Base-by-base conservation (phyloP, 2,329 filamentous ascomycete genomes). In the Aspergillus piperis region DNA sequence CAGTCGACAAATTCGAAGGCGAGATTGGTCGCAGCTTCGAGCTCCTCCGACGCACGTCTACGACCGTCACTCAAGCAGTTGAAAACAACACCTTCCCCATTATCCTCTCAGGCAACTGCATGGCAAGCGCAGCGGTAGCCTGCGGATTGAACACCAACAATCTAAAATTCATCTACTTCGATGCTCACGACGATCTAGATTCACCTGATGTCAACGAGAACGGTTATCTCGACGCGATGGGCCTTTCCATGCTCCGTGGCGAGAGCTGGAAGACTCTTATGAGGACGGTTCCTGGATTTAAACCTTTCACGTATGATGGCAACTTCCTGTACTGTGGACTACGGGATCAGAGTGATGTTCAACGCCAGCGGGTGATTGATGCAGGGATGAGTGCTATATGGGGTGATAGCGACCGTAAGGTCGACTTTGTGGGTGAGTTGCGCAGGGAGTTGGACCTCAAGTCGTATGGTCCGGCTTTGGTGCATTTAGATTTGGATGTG, bases 121-220 rank as follows among this genome's bases (percentile, higher is more conserved):
- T 71, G 59, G 67, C 73, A 8, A 74, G 67, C 25, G 74, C 73
- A 0, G 77, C 72, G 3, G 74, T 74, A 0, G 73, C 72, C 0
- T 77, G 76, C 3, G 78, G 78, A 0, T 56, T 79, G 5, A 23
- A 59, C 0, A 57, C 58, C n/a, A 36, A 58, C 5, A 65, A 70
- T 13, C 65, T 77, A 2, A 66, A 65, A 0, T 78, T 74, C 41
- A 65, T 80, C 10, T 80, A 77, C 68, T 79, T 81, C 52, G 78
- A 81, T 50, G 78, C 77, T 2, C 78, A 81, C 49, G 77, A 80
- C 54, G 78, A 81, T 57, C 71, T 77, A 51, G 73, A 77, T 48
- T 74, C 71, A 0, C 75, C 75, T 0, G 70, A 72, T 21, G 73
- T 73, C 25, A 69, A 75, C 5, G 62, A 68, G 10, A 76, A 73